Base-by-base conservation (phyloP, 805 yeast species). In the Ogataea haglerorum region DNA sequence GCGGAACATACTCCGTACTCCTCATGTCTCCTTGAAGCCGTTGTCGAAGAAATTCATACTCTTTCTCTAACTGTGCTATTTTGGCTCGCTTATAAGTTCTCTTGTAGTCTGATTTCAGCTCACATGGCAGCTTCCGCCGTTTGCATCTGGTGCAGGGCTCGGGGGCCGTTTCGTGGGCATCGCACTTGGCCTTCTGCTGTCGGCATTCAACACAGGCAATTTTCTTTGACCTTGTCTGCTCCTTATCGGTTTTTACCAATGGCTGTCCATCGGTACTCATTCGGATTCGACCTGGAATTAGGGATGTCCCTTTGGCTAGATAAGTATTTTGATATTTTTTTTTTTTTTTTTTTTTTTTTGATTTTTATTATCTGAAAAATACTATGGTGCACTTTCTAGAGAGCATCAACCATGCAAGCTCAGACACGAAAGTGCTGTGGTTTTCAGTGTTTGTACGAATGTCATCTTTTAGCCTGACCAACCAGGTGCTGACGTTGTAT, bases 131-230 rank as follows among this genome's bases (percentile, higher is more conserved):
- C 6, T 78, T 76, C 54, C 86, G 78, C 58, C 83, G 85, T 8
- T 67, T 56, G 60, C 99, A 93, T 46, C 96, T 70, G 0, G 91
- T 69, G 54, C 99, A 93, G 2, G 96, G 85, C 7, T 69, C 69
- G 0, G 96, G 96, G 23, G 80, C 76, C 36, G 69, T 71, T 43
- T 78, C 89, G 48, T 72, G 77, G 10, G 96, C 95, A 64, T 90
- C 95, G 65, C 97, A 90, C 54, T 80, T 78, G 25, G 89, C 82
- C 64, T 93, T 93, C 60, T 91, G 99, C 63, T 93, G 98, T 10
- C 98, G 76, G 59, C 99, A 93, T 55, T 91, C 96, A 1, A 87
- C 88, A 68, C 99, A 93, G 0, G 98, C 98, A 58, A 89, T 78
- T 41, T 79, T 71, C 58, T 80, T 82, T n/a, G 37, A 44, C 31